Evolutionary conservation across 2,329 filamentous ascomycete species (phyloP), one percentile per base, ranked within the genome.

Genomic region (Rhynchosporium secalis): DNA sequence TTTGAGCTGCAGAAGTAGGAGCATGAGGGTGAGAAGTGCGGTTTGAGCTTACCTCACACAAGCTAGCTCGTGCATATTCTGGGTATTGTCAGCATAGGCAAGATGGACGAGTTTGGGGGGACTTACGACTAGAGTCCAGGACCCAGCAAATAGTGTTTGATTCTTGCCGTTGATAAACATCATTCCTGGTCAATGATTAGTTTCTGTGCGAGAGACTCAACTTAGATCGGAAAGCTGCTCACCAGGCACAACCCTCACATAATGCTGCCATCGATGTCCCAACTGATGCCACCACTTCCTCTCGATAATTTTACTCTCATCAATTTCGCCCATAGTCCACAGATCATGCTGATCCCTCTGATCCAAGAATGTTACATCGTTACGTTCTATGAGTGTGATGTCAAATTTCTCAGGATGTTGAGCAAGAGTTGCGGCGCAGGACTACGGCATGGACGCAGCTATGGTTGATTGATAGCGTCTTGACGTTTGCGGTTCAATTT

Each of bases 41-140:
- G 3, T 40, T 40, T 40, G 7, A 7, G 15, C 59, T 51, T 33
- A 57, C 61, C 61, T 52, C 20, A 91, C 86, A 61, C 86, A 86
- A 1, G 88, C 89, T 9, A 89, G 79, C 70, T 91, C 88, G 68
- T 91, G 85, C 69, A 86, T 85, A 66, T 87, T 87, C 83, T 83
- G 62, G 40, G 54, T 20, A 2, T 7, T 26, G 3, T 61, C 57
- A 10, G 51, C 43, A 29, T 38, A 2, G 9, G n/a, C 2, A 36
- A 46, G 20, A 13, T 40, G n/a, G 28, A n/a, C 13, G 15, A 33
- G 43, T 10, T 4, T 28, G 15, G 43, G 9, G 15, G 15, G 3
- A 62, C 68, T 61, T 65, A 72, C 71, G n/a, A 72, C 71, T 28
- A 72, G 56, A n/a, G 70, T 72, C 70, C 68, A 72, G 3, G 66